A percentile compares a stretch with the other conserved stretches of the same genome.
These are phyloP conservation scores for Nannochloropsis gaditana DNA, from an alignment of 108 stramenopile species.

Conservation along the genomic window DNA sequence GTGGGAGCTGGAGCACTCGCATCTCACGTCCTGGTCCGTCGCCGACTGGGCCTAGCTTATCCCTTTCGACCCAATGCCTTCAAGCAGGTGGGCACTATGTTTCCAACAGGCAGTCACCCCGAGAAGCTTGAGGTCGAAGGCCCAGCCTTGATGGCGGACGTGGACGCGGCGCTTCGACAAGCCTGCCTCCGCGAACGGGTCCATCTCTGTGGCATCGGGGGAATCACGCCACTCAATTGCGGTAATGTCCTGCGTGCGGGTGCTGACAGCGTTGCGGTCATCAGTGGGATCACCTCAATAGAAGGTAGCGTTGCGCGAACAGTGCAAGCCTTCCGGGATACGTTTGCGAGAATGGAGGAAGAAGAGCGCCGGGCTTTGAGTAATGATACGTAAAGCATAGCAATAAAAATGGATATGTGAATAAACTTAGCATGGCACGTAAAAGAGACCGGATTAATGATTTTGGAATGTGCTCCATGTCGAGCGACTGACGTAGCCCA, in stretches of 20 bases:
- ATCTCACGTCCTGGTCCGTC: no score
- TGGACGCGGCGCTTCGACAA: not conserved
- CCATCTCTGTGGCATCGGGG: not conserved
- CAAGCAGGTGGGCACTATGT: slow-evolving; percentile 22
- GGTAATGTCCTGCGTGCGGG: not conserved
- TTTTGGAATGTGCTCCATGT: no score
- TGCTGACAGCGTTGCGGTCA: slow-evolving; percentile 22
- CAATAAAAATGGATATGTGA: no score
- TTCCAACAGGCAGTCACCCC: slow-evolving; percentile 3
- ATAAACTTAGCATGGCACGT: no score
- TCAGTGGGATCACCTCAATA: slow-evolving; percentile 2
- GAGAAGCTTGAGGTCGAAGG: slow-evolving; percentile 18
- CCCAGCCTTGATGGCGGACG: not conserved
- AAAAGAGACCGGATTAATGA: no score
- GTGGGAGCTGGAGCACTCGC: not conserved
- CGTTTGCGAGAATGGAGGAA: not conserved
- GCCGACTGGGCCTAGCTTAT: no score
- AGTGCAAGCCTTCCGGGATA: not conserved
- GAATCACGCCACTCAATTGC: not conserved
- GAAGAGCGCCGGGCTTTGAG: not conserved
- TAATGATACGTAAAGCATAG: no score
- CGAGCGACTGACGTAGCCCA: no score
- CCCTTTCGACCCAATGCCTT: not conserved
- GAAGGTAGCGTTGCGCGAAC: not conserved
- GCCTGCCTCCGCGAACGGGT: not conserved